Percentiles rank a stretch among this genome's conserved stretches.
Conservation (phyloP, 306 rosid species). For the Trifolium repens region DNA sequence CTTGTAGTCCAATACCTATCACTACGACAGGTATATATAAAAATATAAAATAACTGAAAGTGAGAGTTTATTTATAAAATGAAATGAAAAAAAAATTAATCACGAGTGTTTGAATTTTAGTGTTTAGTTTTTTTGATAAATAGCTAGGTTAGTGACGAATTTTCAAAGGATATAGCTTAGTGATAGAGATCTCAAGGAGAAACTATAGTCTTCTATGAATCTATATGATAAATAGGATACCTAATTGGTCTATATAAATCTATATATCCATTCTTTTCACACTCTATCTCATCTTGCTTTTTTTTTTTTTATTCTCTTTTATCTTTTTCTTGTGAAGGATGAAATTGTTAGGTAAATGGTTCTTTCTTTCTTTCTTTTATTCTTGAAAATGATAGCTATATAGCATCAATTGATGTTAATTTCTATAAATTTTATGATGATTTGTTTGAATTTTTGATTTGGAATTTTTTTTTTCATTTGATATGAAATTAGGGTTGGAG, state of each 20-base stretch:
- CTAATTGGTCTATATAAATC: constrained; percentile 40
- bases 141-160: constrained; percentile 30
- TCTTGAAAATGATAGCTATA: not conserved
- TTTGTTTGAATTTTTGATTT: not conserved
- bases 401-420: not conserved
- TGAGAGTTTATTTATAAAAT: not conserved
- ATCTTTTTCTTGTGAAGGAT: constrained; percentile 3
- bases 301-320: constrained; percentile 12
- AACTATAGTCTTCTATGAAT: constrained; percentile 41
- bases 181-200: constrained; percentile 33
- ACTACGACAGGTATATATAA: constrained; percentile 71
- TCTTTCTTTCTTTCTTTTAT: not conserved
- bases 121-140: constrained; percentile 4
- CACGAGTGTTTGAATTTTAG: constrained; percentile 4
- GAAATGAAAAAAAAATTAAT: not conserved
- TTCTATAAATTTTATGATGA: not conserved
- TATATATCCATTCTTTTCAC: constrained; percentile 38
- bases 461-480: not conserved
- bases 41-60: not conserved
- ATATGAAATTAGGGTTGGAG: constrained; percentile 80
- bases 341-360: constrained; percentile 16
- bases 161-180: constrained; percentile 35
- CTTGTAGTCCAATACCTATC: constrained; percentile 68
- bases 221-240: constrained; percentile 43
- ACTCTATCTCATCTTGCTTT: constrained; percentile 48